These are phyloP conservation scores for Geotrichum reessii DNA, from an alignment of 1,139 yeast genomes.

Conservation along the genomic window DNA sequence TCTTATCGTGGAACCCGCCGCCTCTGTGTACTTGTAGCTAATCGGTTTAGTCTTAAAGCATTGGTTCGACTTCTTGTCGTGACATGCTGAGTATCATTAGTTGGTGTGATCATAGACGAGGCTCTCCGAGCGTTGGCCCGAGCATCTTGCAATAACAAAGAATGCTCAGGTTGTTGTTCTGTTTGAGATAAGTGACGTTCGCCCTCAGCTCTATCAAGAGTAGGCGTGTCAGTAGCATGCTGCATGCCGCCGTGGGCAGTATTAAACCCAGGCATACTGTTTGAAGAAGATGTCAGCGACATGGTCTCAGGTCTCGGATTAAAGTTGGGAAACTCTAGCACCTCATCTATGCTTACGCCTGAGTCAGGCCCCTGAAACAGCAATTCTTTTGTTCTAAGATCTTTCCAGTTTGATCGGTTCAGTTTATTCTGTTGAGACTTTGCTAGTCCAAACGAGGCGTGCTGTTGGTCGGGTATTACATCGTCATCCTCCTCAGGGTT, in stretches of 20 bases:
- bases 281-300: not conserved
- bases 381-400: conserved; percentile 30
- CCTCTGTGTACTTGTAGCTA: conserved; percentile 6
- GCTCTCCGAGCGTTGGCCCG: conserved; percentile 10
- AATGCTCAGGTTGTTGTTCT: not conserved
- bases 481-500: conserved; percentile 37
- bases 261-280: not conserved
- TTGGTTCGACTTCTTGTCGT: conserved; percentile 9
- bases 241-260: not conserved
- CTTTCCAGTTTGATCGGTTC: conserved; percentile 35
- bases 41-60: conserved; percentile 8
- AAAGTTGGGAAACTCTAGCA: conserved; percentile 13
- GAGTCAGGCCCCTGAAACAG: conserved; percentile 24
- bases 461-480: conserved; percentile 29
- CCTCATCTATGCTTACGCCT: conserved; percentile 17
- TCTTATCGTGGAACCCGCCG: conserved; percentile 6
- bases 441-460: conserved; percentile 28
- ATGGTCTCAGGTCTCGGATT: not conserved
- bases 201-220: not conserved
- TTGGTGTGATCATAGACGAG: conserved; percentile 7
- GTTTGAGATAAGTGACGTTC: not conserved
- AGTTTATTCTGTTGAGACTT: conserved; percentile 20
- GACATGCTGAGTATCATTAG: conserved; percentile 5
- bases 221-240: not conserved
- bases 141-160: conserved; percentile 3